Evolutionary conservation across 1,139 yeast species (phyloP), one percentile per base, ranked within the genome.

Genomic region (Saccharomyces hybrid): DNA sequence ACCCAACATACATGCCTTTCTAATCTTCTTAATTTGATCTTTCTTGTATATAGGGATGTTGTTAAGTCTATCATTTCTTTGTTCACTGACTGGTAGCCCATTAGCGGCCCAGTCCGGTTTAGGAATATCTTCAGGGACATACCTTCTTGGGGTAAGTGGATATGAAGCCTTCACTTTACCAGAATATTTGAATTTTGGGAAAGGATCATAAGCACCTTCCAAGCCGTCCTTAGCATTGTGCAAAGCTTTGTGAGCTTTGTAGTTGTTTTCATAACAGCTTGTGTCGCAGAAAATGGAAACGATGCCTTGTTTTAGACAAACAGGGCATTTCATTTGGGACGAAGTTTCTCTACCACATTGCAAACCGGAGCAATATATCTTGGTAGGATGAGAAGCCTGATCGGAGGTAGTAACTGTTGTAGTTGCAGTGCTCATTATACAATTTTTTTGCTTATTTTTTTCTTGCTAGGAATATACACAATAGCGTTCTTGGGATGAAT

Each of bases 311-410:
- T 93, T 91, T 59, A 93, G 73, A 72, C 99, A 93, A 13, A 91
- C 77, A 0, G 99, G 99, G 70, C 99, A 93, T 68, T 90, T 90
- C 62, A 93, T 76, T 47, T 79, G 74, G 44, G 95, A 86, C 2
- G 78, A 78, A 11, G 96, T 89, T 47, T 77, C 79, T 65, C 89
- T 89, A 34, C 95, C 95, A 74, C 99, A 93, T 61, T 82, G 87
- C 30, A 87, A 80, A 20, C 96, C 86, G 13, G 86, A 75, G 72
- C 96, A 88, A 52, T 64, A 62, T 30, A 65, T 63, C 52, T 52
- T 56, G 25, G 49, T 23, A 16, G 48, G 41, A 11, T 9, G 13
- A 28, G 30, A 16, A 13, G 25, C 23, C 8, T 38, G 47, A 7
- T 23, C 31, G 14, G 34, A 13, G 26, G 23, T 14, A 5, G 49